Evolutionary conservation across 495 filamentous ascomycete species (phyloP).

Genomic region (Aspergillus affinis): DNA sequence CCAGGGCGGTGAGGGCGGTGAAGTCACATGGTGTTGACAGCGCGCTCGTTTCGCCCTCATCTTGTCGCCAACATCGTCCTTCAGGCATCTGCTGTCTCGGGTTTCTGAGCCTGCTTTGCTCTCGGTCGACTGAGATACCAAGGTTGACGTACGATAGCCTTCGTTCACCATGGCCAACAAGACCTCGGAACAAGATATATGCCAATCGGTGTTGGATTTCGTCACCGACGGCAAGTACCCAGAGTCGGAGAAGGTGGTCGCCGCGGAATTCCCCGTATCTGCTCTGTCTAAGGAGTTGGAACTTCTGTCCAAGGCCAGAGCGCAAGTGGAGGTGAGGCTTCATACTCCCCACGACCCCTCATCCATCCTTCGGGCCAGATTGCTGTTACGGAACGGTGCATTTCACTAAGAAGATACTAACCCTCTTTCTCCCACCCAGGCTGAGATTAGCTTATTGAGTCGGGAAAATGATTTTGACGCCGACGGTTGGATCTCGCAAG

Average conservation of each 20-base stretch:
- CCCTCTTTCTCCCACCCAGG: constrained; percentile 37
- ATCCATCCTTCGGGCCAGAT: not conserved
- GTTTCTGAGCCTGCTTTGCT: not conserved
- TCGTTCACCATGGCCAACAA: constrained; percentile 29
- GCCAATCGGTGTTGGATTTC: constrained; percentile 69
- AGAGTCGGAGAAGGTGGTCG: constrained; percentile 65
- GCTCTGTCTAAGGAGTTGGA: constrained; percentile 63
- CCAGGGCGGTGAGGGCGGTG: constrained; percentile 20
- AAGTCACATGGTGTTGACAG: constrained; percentile 20
- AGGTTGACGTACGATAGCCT: constrained; percentile 4
- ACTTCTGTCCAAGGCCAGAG: constrained; percentile 62
- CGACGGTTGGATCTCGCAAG: constrained; percentile 79
- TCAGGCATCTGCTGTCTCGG: not conserved
- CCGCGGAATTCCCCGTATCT: constrained; percentile 57
- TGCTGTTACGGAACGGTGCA: not conserved
- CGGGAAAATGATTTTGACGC: constrained; percentile 72
- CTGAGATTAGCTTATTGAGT: constrained; percentile 70
- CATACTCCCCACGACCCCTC: not conserved
- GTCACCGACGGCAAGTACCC: constrained; percentile 72
- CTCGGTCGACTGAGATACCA: not conserved
- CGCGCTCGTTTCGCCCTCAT: constrained; percentile 5
- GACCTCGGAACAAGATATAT: constrained; percentile 45
- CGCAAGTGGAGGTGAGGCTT: constrained; percentile 63
- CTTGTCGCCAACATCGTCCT: not conserved
- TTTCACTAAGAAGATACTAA: constrained; percentile 11